Percentiles rank a stretch among this genome's conserved stretches.
Conservation (phyloP, 2,329 filamentous ascomycete species). For the Beauveria sp. region DNA sequence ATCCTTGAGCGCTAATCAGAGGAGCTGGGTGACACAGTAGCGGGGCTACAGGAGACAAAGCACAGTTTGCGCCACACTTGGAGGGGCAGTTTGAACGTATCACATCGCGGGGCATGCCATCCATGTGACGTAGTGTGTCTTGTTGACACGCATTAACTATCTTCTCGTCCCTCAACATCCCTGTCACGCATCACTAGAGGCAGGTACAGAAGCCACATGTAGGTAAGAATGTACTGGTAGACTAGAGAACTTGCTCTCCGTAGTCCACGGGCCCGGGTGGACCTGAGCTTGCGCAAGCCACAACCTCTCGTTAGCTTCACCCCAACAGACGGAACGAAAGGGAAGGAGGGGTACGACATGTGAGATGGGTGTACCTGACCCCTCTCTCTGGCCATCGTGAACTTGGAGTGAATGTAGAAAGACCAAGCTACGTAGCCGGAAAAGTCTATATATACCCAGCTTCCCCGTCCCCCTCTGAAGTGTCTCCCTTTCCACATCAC, state of each 20-base stretch:
- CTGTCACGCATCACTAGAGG: background rate
- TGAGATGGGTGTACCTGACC: background rate
- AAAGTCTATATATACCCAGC: constrained; percentile 10
- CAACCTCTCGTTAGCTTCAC: background rate
- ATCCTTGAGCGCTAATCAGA: background rate
- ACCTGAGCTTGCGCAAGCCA: constrained; percentile 4
- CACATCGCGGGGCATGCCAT: background rate
- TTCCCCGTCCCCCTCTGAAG: background rate
- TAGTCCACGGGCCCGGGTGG: background rate
- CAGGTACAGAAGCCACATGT: background rate
- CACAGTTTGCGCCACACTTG: background rate
- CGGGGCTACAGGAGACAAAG: background rate
- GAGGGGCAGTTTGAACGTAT: background rate
- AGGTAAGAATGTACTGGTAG: too few species aligned
- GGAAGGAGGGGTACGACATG: background rate
- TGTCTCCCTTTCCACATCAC: background rate
- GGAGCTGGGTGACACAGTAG: background rate
- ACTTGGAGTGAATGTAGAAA: background rate
- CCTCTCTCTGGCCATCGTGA: background rate
- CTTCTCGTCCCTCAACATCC: background rate
- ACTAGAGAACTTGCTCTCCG: background rate
- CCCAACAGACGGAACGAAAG: background rate
- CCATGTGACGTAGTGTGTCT: constrained; percentile 1
- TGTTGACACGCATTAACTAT: background rate
- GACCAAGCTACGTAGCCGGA: background rate